Base-by-base conservation (phyloP, 139 green algal genomes). In the Coelastrella sp. region DNA sequence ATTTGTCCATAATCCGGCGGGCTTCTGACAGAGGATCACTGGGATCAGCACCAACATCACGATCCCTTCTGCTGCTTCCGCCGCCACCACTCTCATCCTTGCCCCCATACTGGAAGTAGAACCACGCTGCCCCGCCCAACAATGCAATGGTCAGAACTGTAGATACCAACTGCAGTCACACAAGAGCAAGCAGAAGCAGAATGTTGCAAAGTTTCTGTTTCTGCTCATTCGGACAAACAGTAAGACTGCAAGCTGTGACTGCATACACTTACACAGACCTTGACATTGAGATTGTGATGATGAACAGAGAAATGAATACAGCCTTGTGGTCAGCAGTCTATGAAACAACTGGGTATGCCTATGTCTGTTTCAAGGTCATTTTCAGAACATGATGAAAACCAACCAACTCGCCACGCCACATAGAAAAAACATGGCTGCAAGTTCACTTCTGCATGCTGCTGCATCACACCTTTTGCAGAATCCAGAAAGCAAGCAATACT, bases 1-100 rank as follows among this genome's bases (percentile, higher is more conserved):
- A 90, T 79, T 90, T 90, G 78, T 88, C 83, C 87, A 90, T 90
- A 23, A 90, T 90, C 2, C 34, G 15, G 11, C 83, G 69, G 19
- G 87, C 87, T 79, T 90, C 87, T 7, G 83, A 60, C 30, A 90
- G 79, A 27, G 87, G 87, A 51, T 90, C 87, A 38, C 87, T 32
- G 60, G 84, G 15, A 67, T 88, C 67, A 19, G 25, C 62, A 23
- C 17, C 23, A 67, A 87, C 67, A 19, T 34, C 62, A 23, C 17
- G 43, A 15, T 40, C 75, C 11, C 50, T 5, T 23, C 38, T 64
- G 79, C 79, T 68, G 60, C 78, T 34, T 43, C 67, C 8, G 51
- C 71, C 34, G 45, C 32, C 38, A 13, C 79, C 43, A 32, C 45
- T 25, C 50, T 60, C 40, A 6, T 68, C 51, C 15, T 67, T 80